Evolutionary conservation across 768 basidiomycete genomes (phyloP), one percentile per base, ranked within the genome.

Genomic region (Suillus hirtellus): DNA sequence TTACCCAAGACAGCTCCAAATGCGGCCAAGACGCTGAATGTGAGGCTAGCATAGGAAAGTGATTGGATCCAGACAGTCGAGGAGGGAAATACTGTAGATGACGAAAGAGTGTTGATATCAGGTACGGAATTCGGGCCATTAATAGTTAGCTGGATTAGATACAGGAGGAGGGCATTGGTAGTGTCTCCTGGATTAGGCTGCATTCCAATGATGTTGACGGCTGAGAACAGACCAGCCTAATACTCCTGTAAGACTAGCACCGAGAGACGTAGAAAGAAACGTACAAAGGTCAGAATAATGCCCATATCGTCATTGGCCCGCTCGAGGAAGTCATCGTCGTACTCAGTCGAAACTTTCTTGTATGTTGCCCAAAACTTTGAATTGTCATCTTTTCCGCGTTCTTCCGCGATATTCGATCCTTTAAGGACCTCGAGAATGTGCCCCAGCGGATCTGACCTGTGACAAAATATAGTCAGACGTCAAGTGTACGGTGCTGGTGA

Each of bases 1-100:
- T 60, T 60, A 14, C 59, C 59, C 17, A 60, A 10, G 8, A 60
- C 40, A 21, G 66, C 66, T 1, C 66, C 66, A 5, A 63, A 44
- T 1, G 66, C 66, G 21, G 66, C 66, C 38, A 67, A 47, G 15
- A 67, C 24, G 3, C 66, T 67, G 1, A 47, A 50, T 7, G 65
- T 8, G 4, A 67, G 61, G 37, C 66, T 67, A 3, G 62, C 49
- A 38, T 67, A 67, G 12, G 60, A 19, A 12, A 67, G 66, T 7
- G 46, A 37, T 8, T 68, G 64, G 6, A 52, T 42, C 43, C 61
- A 61, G 38, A 60, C 50, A 8, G 44, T 43, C 24, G 27, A 54
- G 19, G 43, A 52, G 4, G 42, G 3, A 15, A 37, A 67, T 1
- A 56, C 63, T 1, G 52, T 56, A 42, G 52, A 67, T 15, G 66